Base-by-base conservation (phyloP, 2,329 filamentous ascomycete genomes). In the Aaosphaeria pasadenensis region DNA sequence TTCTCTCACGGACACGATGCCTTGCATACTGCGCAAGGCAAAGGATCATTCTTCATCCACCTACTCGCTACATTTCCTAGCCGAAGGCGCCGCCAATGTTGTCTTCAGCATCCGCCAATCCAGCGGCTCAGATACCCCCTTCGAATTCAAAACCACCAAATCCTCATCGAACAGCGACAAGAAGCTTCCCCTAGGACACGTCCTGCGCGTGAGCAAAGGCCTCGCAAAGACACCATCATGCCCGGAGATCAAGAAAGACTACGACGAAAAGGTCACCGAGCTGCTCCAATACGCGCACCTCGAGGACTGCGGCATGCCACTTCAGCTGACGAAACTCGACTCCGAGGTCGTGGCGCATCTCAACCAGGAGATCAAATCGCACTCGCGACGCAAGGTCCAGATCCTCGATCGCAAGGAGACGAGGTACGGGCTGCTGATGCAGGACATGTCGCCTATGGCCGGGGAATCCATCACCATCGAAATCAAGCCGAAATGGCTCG, bases 401-500 rank as follows among this genome's bases (percentile, higher is more conserved):
- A 28, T 9, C 33, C 43, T 47, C 5, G 28, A 35, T 24, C 24
- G 44, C 7, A 39, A 41, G 9, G 39, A 13, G 7, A 24, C 7
- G 40, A 11, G 41, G 45, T 7, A 44, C 42, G 66, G 62, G 7
- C 61, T 70, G 9, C 52, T 69, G 3, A 56, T 70, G 2, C 59
- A 57, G 13, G 49, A 70, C 45, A 65, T 70, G 62, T 62, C 61
- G 4, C 56, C 64, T 7, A 36, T 45, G 1, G 35, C 53, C 2
- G 56, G 53, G 30, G 44, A 42, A 30, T 57, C 61, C 2, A 50
- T 64, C 42, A 69, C 63, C 2, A 55, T 71, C 29, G 72, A 78
- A 51, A 59, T 77, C 47, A 78, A 78, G 50, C 74, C 75, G 0
- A 78, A 78, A 47, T 78, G 75, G 75, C 64, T 78, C 2, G 48